Percentiles rank a stretch among this genome's conserved stretches.
Evolutionary conservation across 768 basidiomycete genomes (phyloP).

Genomic region (Sutorius australiensis): DNA sequence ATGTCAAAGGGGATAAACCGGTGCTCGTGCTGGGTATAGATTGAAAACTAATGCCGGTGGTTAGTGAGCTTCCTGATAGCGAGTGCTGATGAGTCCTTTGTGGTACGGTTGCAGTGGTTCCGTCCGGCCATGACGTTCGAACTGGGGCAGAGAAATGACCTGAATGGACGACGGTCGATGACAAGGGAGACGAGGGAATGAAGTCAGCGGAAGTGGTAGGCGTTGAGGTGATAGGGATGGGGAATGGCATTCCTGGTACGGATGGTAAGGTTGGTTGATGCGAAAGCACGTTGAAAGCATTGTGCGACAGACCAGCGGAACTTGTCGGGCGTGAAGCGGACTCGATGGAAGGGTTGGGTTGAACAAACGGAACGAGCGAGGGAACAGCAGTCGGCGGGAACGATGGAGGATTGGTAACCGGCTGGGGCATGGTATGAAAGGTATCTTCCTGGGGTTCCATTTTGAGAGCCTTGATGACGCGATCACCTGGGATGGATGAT

Average conservation of each 20-base stretch:
- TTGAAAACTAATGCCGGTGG: conserved; percentile 26
- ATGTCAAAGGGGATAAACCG: conserved; percentile 27
- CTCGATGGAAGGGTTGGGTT: conserved; percentile 26
- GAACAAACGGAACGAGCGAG: conserved; percentile 26
- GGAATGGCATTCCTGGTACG: conserved; percentile 15
- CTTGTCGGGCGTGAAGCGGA: conserved; percentile 33
- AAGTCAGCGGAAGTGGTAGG: conserved; percentile 23
- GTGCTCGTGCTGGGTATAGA: conserved; percentile 33
- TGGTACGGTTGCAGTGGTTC: conserved; percentile 23
- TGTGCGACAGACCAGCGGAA: conserved; percentile 26
- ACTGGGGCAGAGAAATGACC: conserved; percentile 23
- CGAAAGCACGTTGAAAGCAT: conserved; percentile 22
- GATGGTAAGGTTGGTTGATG: conserved; percentile 16
- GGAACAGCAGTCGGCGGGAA: conserved; percentile 26
- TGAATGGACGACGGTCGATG: conserved; percentile 20
- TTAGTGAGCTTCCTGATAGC: conserved; percentile 29
- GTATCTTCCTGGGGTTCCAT: conserved; percentile 46
- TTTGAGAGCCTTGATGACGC: conserved; percentile 46
- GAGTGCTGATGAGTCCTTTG: conserved; percentile 31
- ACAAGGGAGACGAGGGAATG: conserved; percentile 20
- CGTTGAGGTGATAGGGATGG: conserved; percentile 19
- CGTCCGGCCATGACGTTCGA: conserved; percentile 32
- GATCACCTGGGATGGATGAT: conserved; percentile 43
- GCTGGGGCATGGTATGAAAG: conserved; percentile 24
- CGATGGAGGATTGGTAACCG: conserved; percentile 15